Evolutionary conservation across 495 filamentous ascomycete genomes (phyloP).

Genomic region (Xylaria acuta): DNA sequence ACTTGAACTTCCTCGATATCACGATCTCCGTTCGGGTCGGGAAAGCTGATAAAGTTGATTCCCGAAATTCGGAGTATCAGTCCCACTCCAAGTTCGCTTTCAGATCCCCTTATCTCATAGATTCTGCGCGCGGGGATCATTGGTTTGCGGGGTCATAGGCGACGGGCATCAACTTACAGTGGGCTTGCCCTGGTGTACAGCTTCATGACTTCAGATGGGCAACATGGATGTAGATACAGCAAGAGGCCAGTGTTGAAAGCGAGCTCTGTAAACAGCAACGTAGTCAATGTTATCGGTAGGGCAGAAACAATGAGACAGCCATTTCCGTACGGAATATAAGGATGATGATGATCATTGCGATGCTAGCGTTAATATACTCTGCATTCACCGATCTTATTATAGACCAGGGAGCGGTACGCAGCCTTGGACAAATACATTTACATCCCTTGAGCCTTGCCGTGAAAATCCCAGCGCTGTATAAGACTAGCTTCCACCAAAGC

Average conservation of each 20-base stretch:
- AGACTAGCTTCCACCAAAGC: conserved; percentile 5
- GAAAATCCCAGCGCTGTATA: neutral
- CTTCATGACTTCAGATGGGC: neutral
- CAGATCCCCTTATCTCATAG: neutral
- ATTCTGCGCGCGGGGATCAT: neutral
- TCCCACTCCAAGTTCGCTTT: neutral
- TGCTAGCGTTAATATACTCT: conserved; percentile 3
- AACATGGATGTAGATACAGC: neutral
- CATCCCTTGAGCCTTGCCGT: neutral
- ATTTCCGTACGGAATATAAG: neutral
- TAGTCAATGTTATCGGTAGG: neutral
- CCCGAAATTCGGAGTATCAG: conserved; percentile 10
- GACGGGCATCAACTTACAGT: neutral
- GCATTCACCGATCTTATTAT: conserved; percentile 10
- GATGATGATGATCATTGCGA: neutral
- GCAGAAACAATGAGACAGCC: neutral
- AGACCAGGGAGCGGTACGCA: conserved; percentile 15
- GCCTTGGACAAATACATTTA: conserved; percentile 18
- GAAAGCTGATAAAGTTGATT: conserved; percentile 9
- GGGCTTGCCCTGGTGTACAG: neutral
- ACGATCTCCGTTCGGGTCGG: neutral
- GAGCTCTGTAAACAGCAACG: neutral
- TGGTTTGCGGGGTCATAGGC: neutral
- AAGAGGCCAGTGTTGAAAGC: neutral
- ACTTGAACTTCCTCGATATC: neutral